phyloP scores from a whole-genome alignment of 2,329 filamentous ascomycete genomes.

The Dactylonectria estremocensis region DNA sequence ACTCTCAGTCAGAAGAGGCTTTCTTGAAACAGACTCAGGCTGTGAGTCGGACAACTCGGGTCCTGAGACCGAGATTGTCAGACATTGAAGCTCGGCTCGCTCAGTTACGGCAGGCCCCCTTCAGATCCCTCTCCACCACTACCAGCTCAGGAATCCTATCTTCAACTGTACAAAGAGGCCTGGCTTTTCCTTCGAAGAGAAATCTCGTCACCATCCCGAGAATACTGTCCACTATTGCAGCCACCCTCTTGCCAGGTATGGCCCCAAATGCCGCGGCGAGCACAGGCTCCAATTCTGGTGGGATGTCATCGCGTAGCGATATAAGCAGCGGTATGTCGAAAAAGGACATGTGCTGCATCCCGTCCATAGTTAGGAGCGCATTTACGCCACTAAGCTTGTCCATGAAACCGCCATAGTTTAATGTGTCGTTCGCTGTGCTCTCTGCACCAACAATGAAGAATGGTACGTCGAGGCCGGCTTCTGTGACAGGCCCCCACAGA shows the following conservation, averaged over 20 bases:
- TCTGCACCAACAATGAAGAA: slow-evolving; percentile 33
- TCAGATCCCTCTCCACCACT: slow-evolving; percentile 19
- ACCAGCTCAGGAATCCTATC: slow-evolving; percentile 15
- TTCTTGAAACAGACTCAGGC: slow-evolving; percentile 9
- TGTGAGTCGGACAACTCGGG: slow-evolving; percentile 2
- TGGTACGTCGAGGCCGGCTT: slow-evolving; percentile 40
- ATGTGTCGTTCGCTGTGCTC: slow-evolving; percentile 10
- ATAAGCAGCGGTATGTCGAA: slow-evolving; percentile 33
- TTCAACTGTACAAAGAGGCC: slow-evolving; percentile 18
- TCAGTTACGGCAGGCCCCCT: neutral
- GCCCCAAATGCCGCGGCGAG: slow-evolving; percentile 5
- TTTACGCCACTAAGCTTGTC: slow-evolving; percentile 24
- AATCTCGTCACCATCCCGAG: slow-evolving; percentile 21
- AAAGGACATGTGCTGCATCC: slow-evolving; percentile 29
- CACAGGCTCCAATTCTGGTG: neutral
- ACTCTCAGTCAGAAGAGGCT: slow-evolving; percentile 4
- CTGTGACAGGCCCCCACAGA: slow-evolving; percentile 40
- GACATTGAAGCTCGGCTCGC: neutral
- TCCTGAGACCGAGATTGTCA: slow-evolving; percentile 6
- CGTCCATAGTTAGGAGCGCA: slow-evolving; percentile 23
- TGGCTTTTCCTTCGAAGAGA: slow-evolving; percentile 17
- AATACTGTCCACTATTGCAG: slow-evolving; percentile 15
- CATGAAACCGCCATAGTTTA: slow-evolving; percentile 18
- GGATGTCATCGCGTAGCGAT: slow-evolving; percentile 18
- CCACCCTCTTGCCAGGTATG: slow-evolving; percentile 19